These are phyloP conservation scores for Venturiaceae sp. DNA, from an alignment of 2,329 filamentous ascomycete genomes.

Conservation along the genomic window DNA sequence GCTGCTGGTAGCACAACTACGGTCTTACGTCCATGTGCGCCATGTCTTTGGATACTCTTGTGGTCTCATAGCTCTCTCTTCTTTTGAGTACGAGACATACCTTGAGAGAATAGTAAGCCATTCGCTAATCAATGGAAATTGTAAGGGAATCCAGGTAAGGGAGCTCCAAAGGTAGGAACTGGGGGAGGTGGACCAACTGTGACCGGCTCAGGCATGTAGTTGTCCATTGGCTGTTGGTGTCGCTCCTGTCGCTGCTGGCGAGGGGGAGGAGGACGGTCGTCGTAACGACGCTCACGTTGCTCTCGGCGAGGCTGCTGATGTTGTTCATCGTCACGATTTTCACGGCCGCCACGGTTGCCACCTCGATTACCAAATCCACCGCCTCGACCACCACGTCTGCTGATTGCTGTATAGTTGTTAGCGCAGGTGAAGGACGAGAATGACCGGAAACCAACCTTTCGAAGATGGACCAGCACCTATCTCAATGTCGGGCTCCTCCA, in stretches of 20 bases:
- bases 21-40: too few species aligned
- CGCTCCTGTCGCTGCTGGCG: slow-evolving; percentile 26
- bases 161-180: slow-evolving; percentile 29
- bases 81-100: background rate
- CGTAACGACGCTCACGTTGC: background rate
- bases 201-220: slow-evolving; percentile 20
- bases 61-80: background rate
- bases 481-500: slow-evolving; percentile 97
- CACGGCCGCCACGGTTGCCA: slow-evolving; percentile 1
- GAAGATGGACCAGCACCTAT: slow-evolving; percentile 96
- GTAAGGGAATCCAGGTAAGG: slow-evolving; percentile 13
- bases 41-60: too few species aligned
- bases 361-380: background rate
- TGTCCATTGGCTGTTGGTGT: slow-evolving; percentile 15
- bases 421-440: slow-evolving; percentile 1
- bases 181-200: slow-evolving; percentile 28
- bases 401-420: slow-evolving; percentile 18
- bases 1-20: background rate
- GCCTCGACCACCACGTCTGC: slow-evolving; percentile 4
- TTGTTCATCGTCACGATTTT: slow-evolving; percentile 3
- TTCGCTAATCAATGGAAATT: background rate
- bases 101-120: background rate
- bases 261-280: background rate
- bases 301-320: background rate
- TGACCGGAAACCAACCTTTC: slow-evolving; percentile 47